Evolutionary conservation across 331 rosid species (phyloP).

Genomic region (Pyracantha coccinea): DNA sequence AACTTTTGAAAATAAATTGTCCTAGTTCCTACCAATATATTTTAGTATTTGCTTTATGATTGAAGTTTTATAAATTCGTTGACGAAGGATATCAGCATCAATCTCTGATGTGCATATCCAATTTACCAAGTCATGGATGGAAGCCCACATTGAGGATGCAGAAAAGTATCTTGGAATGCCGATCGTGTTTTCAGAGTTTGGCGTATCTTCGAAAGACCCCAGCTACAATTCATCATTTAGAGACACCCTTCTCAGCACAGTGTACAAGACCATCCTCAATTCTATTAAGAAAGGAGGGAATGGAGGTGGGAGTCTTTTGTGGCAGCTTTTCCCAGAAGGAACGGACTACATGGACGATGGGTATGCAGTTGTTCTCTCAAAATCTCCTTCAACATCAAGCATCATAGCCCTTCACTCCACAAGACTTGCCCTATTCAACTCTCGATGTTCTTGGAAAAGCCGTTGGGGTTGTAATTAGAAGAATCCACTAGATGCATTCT

Average conservation of each 20-base stretch:
- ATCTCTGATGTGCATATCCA: constrained; percentile 59
- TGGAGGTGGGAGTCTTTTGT: constrained; percentile 87
- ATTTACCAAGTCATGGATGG: constrained; percentile 83
- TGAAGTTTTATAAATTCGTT: constrained; percentile 3
- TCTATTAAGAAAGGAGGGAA: constrained; percentile 87
- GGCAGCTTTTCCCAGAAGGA: constrained; percentile 94
- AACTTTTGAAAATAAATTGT: neutral
- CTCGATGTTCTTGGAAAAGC: constrained; percentile 62
- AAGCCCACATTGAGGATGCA: constrained; percentile 89
- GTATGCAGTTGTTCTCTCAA: constrained; percentile 70
- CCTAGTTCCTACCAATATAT: neutral
- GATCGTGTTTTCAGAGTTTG: constrained; percentile 72
- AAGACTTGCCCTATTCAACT: constrained; percentile 56
- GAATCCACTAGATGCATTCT: constrained; percentile 15
- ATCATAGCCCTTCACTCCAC: constrained; percentile 63
- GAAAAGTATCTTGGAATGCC: constrained; percentile 87
- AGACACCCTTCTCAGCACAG: constrained; percentile 43
- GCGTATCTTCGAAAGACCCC: constrained; percentile 70
- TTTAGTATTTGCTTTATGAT: constrained; percentile 12
- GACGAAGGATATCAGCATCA: constrained; percentile 65
- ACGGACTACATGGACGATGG: constrained; percentile 98
- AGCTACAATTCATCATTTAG: constrained; percentile 71
- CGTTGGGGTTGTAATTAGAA: constrained; percentile 87
- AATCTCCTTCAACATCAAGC: constrained; percentile 57
- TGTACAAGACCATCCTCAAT: constrained; percentile 51